phyloP scores from a whole-genome alignment of 768 basidiomycete species.

The Panus rudis region DNA sequence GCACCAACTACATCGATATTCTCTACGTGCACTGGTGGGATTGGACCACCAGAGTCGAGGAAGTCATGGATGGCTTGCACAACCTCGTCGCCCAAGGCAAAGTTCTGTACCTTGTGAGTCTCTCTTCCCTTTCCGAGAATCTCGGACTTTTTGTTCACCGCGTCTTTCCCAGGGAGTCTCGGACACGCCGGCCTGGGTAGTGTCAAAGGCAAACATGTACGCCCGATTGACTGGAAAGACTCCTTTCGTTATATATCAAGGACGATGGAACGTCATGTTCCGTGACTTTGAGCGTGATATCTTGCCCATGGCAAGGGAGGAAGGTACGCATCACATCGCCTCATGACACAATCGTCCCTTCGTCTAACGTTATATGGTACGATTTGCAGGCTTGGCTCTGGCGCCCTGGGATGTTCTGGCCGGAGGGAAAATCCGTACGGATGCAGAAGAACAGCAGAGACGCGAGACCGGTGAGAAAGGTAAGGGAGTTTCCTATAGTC shows the following conservation, averaged over 20 bases:
- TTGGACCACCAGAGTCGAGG: constrained; percentile 30
- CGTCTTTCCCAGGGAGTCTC: constrained; percentile 10
- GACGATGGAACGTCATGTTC: constrained; percentile 19
- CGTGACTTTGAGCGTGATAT: constrained; percentile 39
- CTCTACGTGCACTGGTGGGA: constrained; percentile 39
- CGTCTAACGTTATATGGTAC: no score
- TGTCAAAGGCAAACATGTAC: constrained; percentile 32
- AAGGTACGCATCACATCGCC: no score
- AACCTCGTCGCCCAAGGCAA: constrained; percentile 30
- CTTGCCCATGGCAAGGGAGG: constrained; percentile 24
- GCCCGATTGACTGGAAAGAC: constrained; percentile 30
- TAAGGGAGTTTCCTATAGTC: neutral
- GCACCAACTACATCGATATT: constrained; percentile 37
- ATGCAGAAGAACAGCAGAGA: constrained; percentile 26
- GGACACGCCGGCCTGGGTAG: constrained; percentile 28
- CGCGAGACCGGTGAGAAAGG: constrained; percentile 24
- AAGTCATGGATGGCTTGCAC: constrained; percentile 32
- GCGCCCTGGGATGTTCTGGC: constrained; percentile 33
- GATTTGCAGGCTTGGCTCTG: constrained; percentile 29
- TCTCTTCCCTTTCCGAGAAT: neutral
- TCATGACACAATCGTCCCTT: no score
- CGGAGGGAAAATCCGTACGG: constrained; percentile 28
- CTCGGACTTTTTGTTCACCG: neutral
- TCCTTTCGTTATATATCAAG: constrained; percentile 35
- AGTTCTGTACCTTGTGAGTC: constrained; percentile 22